Base-by-base conservation (phyloP, 1,139 yeast genomes). In the Candida sanyaensis region DNA sequence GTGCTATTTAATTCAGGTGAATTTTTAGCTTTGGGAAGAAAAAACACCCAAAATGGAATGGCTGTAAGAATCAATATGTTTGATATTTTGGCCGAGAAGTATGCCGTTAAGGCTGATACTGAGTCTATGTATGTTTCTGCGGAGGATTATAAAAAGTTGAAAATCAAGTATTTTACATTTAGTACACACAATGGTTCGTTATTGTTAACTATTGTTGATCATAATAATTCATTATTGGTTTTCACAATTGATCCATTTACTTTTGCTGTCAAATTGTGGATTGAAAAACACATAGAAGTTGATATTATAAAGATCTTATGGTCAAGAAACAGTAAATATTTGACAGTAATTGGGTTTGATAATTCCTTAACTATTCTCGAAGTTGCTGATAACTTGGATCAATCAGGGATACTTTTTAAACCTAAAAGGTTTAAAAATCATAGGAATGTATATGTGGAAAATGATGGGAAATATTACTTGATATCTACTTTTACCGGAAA, bases 1-100 rank as follows among this genome's bases (percentile, higher is more conserved):
- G 68, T 71, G 1, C 55, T 75, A 24, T 65, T 68, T 43, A 75
- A 71, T 47, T 65, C 78, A 0, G 75, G 75, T 0, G 80, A 75
- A 49, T 55, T 74, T 10, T 49, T 74, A 38, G 54, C 73, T 3
- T 54, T 74, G 21, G 61, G 62, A 36, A 56, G 78, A 44, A 61
- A 57, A 28, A 50, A 57, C 2, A n/a, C 27, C 6, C 61, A 57
- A 27, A 50, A 57, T 2, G 37, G 27, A 12, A 28, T 13, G n/a
- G 33, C 11, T 34, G 65, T 60, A 38, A 59, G 58, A 39, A 54
- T 61, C 36, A 64, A 66, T 33, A 53, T 71, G 30, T 69, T 73
- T 48, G 63, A 68, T 6, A 49, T 58, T 6, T 54, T 71, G 27
- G 51, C 66, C 5, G 46, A 55, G 13, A 65, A 66, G 27, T 58